Base-by-base conservation (phyloP, 2,329 filamentous ascomycete genomes). In the Cordyceps tenuipes region DNA sequence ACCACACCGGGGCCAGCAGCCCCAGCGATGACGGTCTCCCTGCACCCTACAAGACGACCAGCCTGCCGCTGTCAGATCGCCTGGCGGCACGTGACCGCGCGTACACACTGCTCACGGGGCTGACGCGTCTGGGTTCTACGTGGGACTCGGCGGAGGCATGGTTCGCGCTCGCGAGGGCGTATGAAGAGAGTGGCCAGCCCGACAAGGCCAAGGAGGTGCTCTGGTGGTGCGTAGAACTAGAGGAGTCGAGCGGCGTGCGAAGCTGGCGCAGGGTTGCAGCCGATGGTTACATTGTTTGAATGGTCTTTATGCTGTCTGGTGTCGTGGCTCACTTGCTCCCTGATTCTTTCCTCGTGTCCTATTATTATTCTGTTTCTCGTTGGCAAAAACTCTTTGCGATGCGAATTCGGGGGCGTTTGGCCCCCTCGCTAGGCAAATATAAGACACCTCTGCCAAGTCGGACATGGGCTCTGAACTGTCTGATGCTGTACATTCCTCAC, bases 211-310 rank as follows among this genome's bases (percentile, higher is more conserved):
- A 92, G 75, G 89, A 94, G 66, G 91, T 92, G 50, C 80, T 97
- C 7, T 97, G 94, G 94, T 97, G 93, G 91, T 96, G 92, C 67
- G 89, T 99, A 13, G 91, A 97, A 73, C 79, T 99, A 34, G 94
- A 97, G 71, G 93, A 99, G 70, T 85, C 84, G 8, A 85, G 84
- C 64, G 90, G 88, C 0, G 82, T 96, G 52, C 84, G 94, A 61
- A 82, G 83, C 61, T 97, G 93, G 94, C 81, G 79, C 34, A 86
- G 82, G 65, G 80, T 91, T 31, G 86, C 83, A 3, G 79, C 79
- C 54, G 84, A 85, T 21, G 82, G 87, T 21, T 90, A 89, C 73
- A 82, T 89, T 46, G 66, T 75, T 39, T 75, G 66, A 48, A 23
- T 36, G 49, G 10, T 5, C n/a, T 2, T 7, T 12, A 9, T 48